Evolutionary conservation across 192 early-diverging fungal genomes (phyloP), one percentile per base, ranked within the genome.

Genomic region (Mortierella alpina): DNA sequence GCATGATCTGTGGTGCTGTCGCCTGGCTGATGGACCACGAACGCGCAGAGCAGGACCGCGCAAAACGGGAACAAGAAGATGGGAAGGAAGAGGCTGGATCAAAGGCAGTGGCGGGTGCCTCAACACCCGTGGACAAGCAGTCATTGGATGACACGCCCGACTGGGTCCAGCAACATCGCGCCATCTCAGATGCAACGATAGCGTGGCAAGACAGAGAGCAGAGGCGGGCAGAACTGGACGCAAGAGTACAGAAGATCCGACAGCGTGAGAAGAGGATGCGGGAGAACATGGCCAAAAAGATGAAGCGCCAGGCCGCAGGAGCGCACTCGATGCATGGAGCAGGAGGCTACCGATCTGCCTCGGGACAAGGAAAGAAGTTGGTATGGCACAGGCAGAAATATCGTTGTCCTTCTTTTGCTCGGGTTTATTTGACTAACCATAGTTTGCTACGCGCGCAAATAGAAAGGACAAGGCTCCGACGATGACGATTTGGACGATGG

Each of bases 1-100:
- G 91, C 62, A 84, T 98, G 41, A 92, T 97, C 42, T 96, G 95
- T 84, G 94, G 95, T 0, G 86, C 94, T 2, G 70, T 97, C 17
- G 90, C 85, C 42, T 98, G 97, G 97, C 86, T 96, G 17, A 73
- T 80, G 18, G 92, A 94, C 68, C 68, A 90, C 58, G 71, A 66
- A 23, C 52, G 60, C 18, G 70, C 84, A 6, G 64, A 78, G 18
- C 61, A 73, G 44, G 58, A 78, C 22, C 23, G 13, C 0, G 40
- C 18, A 22, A 23, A 67, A 15, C n/a, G 41, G 31, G 64, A 67
- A 3, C 58, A 57, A 20, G 42, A 64, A 49, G 67, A 50, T 14
- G 44, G 11, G 0, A 52, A 14, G 7, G 55, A 59, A 0, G 11
- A 14, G 22, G 49, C 13, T 1, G 2, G 12, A 18, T n/a, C 13